Evolutionary conservation across 2,329 filamentous ascomycete species (phyloP), one percentile per base, ranked within the genome.

Genomic region (Ascosphaera aggregata): DNA sequence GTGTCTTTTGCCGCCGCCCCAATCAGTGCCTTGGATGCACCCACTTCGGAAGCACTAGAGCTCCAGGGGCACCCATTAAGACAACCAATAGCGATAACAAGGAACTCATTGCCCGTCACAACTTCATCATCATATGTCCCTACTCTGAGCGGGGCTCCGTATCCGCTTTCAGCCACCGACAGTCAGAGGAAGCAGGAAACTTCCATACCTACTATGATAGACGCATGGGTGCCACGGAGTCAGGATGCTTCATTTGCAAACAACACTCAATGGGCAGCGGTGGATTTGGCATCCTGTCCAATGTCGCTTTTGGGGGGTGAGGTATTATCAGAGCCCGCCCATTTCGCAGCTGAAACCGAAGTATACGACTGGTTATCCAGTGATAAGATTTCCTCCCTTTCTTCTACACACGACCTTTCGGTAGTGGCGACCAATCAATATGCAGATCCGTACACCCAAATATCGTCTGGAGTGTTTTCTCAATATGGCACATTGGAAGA

Each of bases 401-500:
- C 30, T 7, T 32, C 30, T 13, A 5, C 30, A 32, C 15, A 32
- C 11, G 13, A n/a, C 13, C 13, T 13, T 32, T 32, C 30, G 30
- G 30, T n/a, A 32, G 30, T 32, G 30, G 30, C 30, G 13, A 5
- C 30, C 3, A 32, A 32, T 32, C 30, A 32, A 32, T 32, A 32
- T 32, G 11, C 30, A n/a, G 11, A 32, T 7, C 13, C 30, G 4
- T 32, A 32, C 13, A n/a, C 30, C 11, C 30, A 32, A n/a, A 32
- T 32, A n/a, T n/a, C 30, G 9, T n/a, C 30, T 32, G 13, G 11
- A 5, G 15, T 32, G 30, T 32, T 32, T n/a, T n/a, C 30, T 9
- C 30, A 32, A 32, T 66, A 68, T 45, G 57, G 62, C 18, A 49
- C 59, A 2, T 63, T 66, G 36, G 54, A 56, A 24, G 61, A 59